A percentile compares a stretch with the other conserved stretches of the same genome.
Conservation (phyloP, 2,329 filamentous ascomycete genomes). For the Incumbomyces lentus region DNA sequence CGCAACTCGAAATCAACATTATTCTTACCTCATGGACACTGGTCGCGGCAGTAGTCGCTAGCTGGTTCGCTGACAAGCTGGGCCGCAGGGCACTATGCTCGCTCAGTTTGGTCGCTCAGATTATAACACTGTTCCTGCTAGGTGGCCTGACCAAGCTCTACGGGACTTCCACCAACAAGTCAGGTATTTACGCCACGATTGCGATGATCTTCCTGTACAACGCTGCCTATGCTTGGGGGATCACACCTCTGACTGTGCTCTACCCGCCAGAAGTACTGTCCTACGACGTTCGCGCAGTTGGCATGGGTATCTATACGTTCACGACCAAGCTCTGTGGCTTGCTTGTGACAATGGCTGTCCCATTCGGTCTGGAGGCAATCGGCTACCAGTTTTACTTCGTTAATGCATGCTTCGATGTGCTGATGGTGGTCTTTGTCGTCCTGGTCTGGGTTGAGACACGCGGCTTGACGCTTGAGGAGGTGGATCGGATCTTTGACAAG, state of each 20-base stretch:
- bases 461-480: constrained; percentile 21
- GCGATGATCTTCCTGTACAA: constrained; percentile 28
- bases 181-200: constrained; percentile 33
- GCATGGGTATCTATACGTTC: constrained; percentile 9
- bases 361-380: constrained; percentile 33
- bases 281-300: constrained; percentile 25
- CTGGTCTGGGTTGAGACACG: constrained; percentile 20
- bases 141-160: constrained; percentile 40
- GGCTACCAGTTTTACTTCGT: constrained; percentile 41
- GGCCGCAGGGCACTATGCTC: constrained; percentile 33
- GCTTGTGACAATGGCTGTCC: constrained; percentile 33
- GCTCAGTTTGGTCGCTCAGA: constrained; percentile 27
- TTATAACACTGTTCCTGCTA: constrained; percentile 41
- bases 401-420: constrained; percentile 36
- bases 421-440: constrained; percentile 24
- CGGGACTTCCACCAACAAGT: constrained; percentile 28
- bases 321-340: constrained; percentile 20
- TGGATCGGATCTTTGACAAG: constrained; percentile 20
- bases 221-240: constrained; percentile 26
- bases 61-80: constrained; percentile 32
- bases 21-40: constrained; percentile 43
- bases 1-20: constrained; percentile 41
- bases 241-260: constrained; percentile 27
- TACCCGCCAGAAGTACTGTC: constrained; percentile 27
- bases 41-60: constrained; percentile 32